These are phyloP conservation scores for Rubia balearica DNA, from an alignment of 305 asterid genomes.

Conservation along the genomic window DNA sequence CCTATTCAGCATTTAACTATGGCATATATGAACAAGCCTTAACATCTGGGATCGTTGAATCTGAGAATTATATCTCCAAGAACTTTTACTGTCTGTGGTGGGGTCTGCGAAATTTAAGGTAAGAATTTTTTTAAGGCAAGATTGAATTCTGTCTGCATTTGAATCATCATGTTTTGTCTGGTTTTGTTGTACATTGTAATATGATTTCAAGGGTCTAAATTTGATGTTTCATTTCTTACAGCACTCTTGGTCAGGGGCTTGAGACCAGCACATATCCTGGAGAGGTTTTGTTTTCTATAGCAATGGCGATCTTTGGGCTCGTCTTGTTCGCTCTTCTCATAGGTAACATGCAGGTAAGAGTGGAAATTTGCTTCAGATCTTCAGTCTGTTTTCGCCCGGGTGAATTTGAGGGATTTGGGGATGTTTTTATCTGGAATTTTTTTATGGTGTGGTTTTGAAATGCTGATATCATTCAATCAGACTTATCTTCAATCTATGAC, in stretches of 20 bases:
- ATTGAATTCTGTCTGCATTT: neutral
- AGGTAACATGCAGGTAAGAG: constrained; percentile 93
- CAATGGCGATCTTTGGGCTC: constrained; percentile 78
- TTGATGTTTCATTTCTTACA: constrained; percentile 23
- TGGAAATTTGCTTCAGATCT: constrained; percentile 1
- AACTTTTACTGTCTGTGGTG: constrained; percentile 93
- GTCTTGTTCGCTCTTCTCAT: constrained; percentile 92
- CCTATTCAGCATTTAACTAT: constrained; percentile 44
- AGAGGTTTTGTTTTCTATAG: constrained; percentile 79
- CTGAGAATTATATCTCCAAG: constrained; percentile 55
- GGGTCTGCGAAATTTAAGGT: constrained; percentile 94
- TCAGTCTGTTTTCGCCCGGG: neutral
- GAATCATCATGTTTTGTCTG: neutral
- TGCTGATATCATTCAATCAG: constrained; percentile 27
- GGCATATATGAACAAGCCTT: constrained; percentile 79
- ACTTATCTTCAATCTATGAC: constrained; percentile 93
- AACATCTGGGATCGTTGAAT: constrained; percentile 57
- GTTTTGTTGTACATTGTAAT: neutral
- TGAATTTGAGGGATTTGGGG: neutral
- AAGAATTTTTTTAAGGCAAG: constrained; percentile 1
- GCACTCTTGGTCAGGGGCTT: constrained; percentile 98
- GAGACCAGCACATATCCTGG: constrained; percentile 85
- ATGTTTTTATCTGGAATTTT: too few relatives aligned
- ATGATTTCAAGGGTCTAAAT: constrained; percentile 6
- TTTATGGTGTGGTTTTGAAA: too few relatives aligned